Base-by-base conservation (phyloP, 371 early-diverging fungal species). In the Mucor irregularis region DNA sequence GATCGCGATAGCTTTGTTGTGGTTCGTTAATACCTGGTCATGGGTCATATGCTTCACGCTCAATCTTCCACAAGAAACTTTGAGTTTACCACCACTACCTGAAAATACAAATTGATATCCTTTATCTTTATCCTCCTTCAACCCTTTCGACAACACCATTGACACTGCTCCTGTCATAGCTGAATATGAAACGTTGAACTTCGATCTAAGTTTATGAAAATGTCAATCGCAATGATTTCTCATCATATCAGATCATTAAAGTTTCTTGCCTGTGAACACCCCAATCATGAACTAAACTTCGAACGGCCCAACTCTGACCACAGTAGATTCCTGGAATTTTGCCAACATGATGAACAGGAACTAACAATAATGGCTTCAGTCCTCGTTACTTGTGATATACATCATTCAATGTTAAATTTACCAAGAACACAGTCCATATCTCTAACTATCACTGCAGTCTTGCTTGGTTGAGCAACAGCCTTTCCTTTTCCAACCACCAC, bases 291-390 rank as follows among this genome's bases (percentile, higher is more conserved):
- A 63, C 56, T 11, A 73, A 56, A 11, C 74, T 61, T 8, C 82
- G 63, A 46, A 61, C 72, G 16, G 39, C 40, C 84, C 81, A 85
- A 9, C 64, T 58, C 31, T 78, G 81, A 0, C 88, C 86, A 43
- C 82, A 83, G 33, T 74, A 76, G 14, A 87, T 63, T 13, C 86
- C 85, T 0, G 86, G 86, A 35, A 87, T 85, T 4, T 77, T 53
- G 0, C 88, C 88, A 7, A 74, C 53, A 48, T 84, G 80, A 5
- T 50, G 44, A 4, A 30, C 43, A 13, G 63, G 56, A 1, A 70
- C 74, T 61, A 39, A 21, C 4, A 49, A 13, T 17, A n/a, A 7
- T 35, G 34, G 14, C 46, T n/a, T 26, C 11, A 10, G 25, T 17
- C 2, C 19, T 13, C 13, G 0, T 22, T 5, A n/a, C 3, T 30